phyloP scores from a whole-genome alignment of 108 stramenopile species.

The Halocafeteria seosinensis region DNA sequence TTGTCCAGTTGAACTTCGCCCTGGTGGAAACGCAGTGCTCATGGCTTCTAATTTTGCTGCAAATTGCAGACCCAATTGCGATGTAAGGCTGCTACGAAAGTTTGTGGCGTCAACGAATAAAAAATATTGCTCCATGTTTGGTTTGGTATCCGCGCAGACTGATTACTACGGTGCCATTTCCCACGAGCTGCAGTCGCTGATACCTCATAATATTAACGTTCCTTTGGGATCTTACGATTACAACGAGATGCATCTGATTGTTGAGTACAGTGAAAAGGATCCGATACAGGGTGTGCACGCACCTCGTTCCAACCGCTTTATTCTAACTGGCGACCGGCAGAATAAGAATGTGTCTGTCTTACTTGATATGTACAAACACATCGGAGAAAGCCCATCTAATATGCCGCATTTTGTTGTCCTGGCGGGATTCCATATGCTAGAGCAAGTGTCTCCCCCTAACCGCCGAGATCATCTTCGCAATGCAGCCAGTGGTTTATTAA shows the following conservation, averaged over 20 bases:
- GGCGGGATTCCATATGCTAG: neutral
- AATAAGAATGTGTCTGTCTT: neutral
- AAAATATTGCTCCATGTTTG: neutral
- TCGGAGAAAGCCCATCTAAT: neutral
- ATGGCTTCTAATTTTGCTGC: too few species aligned
- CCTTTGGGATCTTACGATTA: neutral
- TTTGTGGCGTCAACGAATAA: neutral
- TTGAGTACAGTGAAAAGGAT: neutral
- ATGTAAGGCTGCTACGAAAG: too few species aligned
- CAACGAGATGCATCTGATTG: neutral
- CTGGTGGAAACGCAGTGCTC: too few species aligned
- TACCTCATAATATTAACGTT: too few species aligned
- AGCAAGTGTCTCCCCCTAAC: neutral
- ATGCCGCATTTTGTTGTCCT: conserved; percentile 1
- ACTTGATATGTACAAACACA: neutral
- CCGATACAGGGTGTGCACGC: neutral
- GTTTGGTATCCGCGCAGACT: neutral
- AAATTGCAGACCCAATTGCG: too few species aligned
- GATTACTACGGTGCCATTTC: neutral
- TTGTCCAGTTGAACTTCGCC: too few species aligned
- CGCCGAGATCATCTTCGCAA: neutral
- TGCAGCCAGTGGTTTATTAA: neutral
- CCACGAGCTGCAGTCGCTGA: neutral
- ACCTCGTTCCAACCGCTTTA: conserved; percentile 1
- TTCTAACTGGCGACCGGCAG: neutral